Conservation (phyloP, 192 early-diverging fungal genomes). For the Geranomyces michiganensis region DNA sequence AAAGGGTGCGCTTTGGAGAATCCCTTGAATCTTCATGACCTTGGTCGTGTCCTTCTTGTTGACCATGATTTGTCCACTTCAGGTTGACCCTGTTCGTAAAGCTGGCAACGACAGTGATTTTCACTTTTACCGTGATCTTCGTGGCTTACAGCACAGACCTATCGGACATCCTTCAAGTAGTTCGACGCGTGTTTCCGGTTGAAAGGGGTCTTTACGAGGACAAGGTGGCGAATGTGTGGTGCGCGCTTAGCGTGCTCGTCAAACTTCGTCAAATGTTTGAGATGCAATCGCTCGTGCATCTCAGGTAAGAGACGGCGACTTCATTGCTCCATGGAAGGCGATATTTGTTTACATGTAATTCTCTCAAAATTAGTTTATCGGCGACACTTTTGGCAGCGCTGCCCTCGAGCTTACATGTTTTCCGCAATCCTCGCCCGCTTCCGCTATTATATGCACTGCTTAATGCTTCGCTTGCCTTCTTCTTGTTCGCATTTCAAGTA, state of each 20-base stretch:
- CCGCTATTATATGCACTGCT: slow-evolving; percentile 72
- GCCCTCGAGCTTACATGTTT: slow-evolving; percentile 73
- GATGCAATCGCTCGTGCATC: slow-evolving; percentile 55
- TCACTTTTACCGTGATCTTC: slow-evolving; percentile 70
- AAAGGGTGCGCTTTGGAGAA: slow-evolving; percentile 40
- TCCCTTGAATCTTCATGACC: neutral
- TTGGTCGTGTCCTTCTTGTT: slow-evolving; percentile 14
- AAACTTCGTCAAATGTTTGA: slow-evolving; percentile 75
- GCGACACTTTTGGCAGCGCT: slow-evolving; percentile 71
- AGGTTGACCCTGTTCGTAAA: slow-evolving; percentile 60
- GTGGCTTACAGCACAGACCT: slow-evolving; percentile 68
- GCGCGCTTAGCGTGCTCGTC: slow-evolving; percentile 81
- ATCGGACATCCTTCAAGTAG: slow-evolving; percentile 72
- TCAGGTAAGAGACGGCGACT: slow-evolving; percentile 58
- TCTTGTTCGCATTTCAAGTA: slow-evolving; percentile 95
- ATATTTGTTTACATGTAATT: neutral
- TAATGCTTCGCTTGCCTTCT: slow-evolving; percentile 85
- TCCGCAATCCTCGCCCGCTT: slow-evolving; percentile 51
- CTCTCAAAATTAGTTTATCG: slow-evolving; percentile 50
- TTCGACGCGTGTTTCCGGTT: slow-evolving; percentile 88
- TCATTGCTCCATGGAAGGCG: neutral
- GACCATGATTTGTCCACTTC: slow-evolving; percentile 18
- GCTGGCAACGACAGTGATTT: slow-evolving; percentile 73
- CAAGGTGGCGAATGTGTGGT: slow-evolving; percentile 99
- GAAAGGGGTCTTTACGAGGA: slow-evolving; percentile 95